Evolutionary conservation across 345 rosid species (phyloP).

Genomic region (Conringia planisiliqua): DNA sequence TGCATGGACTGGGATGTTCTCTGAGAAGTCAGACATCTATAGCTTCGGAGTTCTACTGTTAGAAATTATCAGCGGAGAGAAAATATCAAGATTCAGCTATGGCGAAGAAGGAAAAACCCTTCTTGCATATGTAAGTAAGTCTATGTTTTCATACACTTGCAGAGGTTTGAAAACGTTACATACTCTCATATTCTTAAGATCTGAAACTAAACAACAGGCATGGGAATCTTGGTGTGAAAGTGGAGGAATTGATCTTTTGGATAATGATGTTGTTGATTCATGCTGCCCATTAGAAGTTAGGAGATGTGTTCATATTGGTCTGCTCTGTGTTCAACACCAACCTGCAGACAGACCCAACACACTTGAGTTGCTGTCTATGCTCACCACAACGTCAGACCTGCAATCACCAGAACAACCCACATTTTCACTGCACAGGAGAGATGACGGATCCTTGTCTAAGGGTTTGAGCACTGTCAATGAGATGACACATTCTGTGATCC

Average conservation of each 20-base stretch:
- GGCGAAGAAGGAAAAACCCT: constrained; percentile 5
- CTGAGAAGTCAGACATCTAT: constrained; percentile 44
- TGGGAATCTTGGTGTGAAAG: constrained; percentile 20
- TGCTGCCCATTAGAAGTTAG: background rate
- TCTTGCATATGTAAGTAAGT: constrained; percentile 14
- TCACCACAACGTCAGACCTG: constrained; percentile 16
- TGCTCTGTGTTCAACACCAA: constrained; percentile 22
- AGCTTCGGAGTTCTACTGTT: constrained; percentile 45
- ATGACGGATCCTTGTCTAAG: background rate
- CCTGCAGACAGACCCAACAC: constrained; percentile 18
- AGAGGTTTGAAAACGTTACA: background rate
- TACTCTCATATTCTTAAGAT: background rate
- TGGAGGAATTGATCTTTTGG: constrained; percentile 7
- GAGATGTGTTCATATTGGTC: constrained; percentile 19
- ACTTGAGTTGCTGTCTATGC: constrained; percentile 10
- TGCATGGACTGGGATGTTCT: constrained; percentile 25
- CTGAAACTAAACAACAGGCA: background rate
- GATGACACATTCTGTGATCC: background rate
- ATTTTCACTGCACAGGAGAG: background rate
- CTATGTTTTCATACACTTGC: background rate
- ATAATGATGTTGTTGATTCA: background rate
- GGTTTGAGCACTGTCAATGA: background rate
- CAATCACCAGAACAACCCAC: constrained; percentile 13
- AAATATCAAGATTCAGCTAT: constrained; percentile 16
- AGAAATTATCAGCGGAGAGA: constrained; percentile 19